Conservation (phyloP, 2,329 filamentous ascomycete species). For the Pestalotiopsis sp. region DNA sequence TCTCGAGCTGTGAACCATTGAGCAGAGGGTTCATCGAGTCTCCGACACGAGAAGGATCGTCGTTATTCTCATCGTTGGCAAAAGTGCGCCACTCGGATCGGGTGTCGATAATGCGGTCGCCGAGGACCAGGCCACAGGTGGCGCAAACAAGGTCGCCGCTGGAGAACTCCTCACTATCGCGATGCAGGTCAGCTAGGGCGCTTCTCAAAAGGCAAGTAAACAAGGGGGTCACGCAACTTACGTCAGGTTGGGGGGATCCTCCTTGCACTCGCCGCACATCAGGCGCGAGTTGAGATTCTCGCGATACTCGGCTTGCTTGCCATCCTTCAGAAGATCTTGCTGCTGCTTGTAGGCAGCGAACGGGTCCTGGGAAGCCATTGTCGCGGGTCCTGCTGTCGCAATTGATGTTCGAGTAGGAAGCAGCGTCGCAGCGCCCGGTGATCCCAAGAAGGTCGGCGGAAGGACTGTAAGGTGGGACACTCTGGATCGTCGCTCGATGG, state of each 20-base stretch:
- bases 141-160: conserved; percentile 90
- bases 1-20: conserved; percentile 87
- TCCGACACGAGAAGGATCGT: conserved; percentile 97
- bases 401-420: background rate
- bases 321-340: conserved; percentile 20
- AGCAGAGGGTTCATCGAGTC: conserved; percentile 88
- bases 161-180: conserved; percentile 78
- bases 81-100: conserved; percentile 99
- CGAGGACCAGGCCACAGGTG: conserved; percentile 87
- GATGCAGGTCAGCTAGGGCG: background rate
- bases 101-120: conserved; percentile 89
- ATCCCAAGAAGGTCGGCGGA: background rate
- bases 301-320: conserved; percentile 49
- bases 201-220: background rate
- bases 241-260: conserved; percentile 80
- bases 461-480: background rate
- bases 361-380: conserved; percentile 39
- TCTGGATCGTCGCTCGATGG: background rate
- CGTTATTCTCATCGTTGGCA: conserved; percentile 94
- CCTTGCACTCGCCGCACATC: conserved; percentile 87
- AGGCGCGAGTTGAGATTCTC: conserved; percentile 86
- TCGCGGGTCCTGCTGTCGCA: background rate
- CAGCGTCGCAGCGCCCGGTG: background rate
- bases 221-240: background rate
- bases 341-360: conserved; percentile 37